These are phyloP conservation scores for Pyrenophora graminea DNA, from an alignment of 2,329 filamentous ascomycete genomes.

Conservation along the genomic window DNA sequence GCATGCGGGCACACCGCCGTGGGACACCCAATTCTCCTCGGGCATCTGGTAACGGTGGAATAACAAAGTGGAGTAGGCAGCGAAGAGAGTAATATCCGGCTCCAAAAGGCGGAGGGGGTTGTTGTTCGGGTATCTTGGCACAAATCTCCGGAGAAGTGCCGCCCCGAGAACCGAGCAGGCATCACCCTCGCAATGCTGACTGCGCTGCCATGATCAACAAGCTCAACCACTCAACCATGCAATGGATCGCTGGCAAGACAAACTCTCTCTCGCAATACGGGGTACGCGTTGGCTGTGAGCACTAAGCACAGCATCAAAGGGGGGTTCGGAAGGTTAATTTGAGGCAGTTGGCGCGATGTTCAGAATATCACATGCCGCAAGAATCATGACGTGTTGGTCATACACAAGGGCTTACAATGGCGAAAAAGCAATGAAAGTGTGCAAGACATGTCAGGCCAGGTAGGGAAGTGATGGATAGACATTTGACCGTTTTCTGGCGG, in stretches of 20 bases:
- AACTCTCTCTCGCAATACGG: no score
- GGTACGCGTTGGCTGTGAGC: no score
- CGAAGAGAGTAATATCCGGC: not conserved
- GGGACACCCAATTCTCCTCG: slow-evolving; percentile 39
- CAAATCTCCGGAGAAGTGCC: not conserved
- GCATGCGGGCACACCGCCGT: slow-evolving; percentile 39
- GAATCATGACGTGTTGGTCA: not conserved
- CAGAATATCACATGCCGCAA: no score
- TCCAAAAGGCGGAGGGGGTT: slow-evolving; percentile 3
- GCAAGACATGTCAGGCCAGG: not conserved
- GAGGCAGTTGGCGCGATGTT: no score
- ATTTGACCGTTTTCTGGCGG: slow-evolving; percentile 19
- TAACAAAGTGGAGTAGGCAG: not conserved
- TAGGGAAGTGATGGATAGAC: slow-evolving; percentile 17
- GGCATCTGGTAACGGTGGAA: slow-evolving; percentile 23
- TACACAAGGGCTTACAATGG: not conserved
- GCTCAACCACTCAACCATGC: no score
- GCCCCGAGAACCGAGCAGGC: slow-evolving; percentile 8
- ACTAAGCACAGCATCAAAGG: no score
- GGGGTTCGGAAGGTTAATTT: no score
- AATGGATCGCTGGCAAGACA: no score
- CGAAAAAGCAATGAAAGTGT: not conserved
- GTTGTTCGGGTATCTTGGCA: slow-evolving; percentile 11
- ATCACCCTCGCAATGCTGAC: not conserved
- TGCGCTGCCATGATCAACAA: no score